Evolutionary conservation across 345 rosid species (phyloP).

Genomic region (Bretschneidera sinensis): DNA sequence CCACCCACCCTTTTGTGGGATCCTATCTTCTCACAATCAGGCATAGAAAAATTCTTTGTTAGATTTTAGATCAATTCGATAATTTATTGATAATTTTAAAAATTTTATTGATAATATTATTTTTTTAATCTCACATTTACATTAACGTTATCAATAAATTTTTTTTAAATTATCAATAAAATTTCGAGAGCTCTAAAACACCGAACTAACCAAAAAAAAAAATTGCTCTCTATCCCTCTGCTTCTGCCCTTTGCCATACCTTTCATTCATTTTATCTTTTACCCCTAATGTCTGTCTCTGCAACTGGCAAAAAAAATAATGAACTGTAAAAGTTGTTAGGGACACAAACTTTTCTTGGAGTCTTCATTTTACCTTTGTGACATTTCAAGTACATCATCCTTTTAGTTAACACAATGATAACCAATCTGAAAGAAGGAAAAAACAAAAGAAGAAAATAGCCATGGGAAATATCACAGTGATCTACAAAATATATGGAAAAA

Average conservation of each 20-base stretch:
- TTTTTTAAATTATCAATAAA: no score
- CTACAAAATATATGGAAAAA: neutral
- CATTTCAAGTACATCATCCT: slow-evolving; percentile 22
- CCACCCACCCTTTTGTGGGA: slow-evolving; percentile 9
- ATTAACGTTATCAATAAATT: no score
- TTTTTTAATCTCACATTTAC: no score
- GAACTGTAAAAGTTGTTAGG: slow-evolving; percentile 3
- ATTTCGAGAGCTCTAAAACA: no score
- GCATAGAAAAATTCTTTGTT: no score
- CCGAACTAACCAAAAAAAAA: no score
- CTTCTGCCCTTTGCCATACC: slow-evolving; percentile 7
- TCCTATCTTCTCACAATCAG: neutral
- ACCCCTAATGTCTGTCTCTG: no score
- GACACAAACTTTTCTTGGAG: neutral
- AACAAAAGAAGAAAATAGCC: no score
- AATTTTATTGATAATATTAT: no score
- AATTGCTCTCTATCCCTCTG: slow-evolving; percentile 4
- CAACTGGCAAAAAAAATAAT: neutral
- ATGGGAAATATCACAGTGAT: neutral
- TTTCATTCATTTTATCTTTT: neutral
- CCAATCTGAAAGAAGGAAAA: slow-evolving; percentile 9
- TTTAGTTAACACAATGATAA: slow-evolving; percentile 13
- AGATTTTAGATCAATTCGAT: no score
- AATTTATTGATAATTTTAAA: no score
- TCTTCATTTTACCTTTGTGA: neutral